phyloP scores from a whole-genome alignment of 2,329 filamentous ascomycete species.

The Orbilia brochopaga region DNA sequence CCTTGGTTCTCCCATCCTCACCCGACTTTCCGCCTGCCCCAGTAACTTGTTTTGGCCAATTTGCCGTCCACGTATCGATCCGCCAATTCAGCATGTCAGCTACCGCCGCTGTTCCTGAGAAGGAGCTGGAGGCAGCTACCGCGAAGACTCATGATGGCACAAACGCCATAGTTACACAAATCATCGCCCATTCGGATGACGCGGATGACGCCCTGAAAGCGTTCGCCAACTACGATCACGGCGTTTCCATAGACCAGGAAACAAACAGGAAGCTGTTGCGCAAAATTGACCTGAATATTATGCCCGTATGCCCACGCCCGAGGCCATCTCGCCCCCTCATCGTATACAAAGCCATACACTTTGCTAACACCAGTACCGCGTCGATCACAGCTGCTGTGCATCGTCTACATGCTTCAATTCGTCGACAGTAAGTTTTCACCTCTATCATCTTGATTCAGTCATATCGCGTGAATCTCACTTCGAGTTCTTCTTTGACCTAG shows the following conservation, averaged over 20 bases:
- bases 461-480: conserved; percentile 1
- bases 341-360: no score
- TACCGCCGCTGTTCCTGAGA: not conserved
- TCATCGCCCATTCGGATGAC: conserved; percentile 57
- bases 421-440: conserved; percentile 60
- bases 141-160: not conserved
- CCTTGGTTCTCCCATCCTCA: no score
- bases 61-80: no score
- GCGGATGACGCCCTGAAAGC: conserved; percentile 61
- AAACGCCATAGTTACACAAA: conserved; percentile 1
- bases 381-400: conserved; percentile 61
- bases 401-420: conserved; percentile 67
- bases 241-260: conserved; percentile 58
- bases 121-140: not conserved
- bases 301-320: conserved; percentile 57
- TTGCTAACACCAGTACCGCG: conserved; percentile 18
- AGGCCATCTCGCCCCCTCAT: not conserved
- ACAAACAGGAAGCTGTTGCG: conserved; percentile 59
- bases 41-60: no score
- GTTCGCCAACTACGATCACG: conserved; percentile 57
- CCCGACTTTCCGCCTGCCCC: no score
- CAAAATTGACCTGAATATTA: conserved; percentile 62
- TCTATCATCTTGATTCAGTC: not conserved
- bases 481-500: conserved; percentile 51
- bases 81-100: not conserved